Evolutionary conservation across 2,329 filamentous ascomycete species (phyloP).

Genomic region (Colletotrichum graminicola): DNA sequence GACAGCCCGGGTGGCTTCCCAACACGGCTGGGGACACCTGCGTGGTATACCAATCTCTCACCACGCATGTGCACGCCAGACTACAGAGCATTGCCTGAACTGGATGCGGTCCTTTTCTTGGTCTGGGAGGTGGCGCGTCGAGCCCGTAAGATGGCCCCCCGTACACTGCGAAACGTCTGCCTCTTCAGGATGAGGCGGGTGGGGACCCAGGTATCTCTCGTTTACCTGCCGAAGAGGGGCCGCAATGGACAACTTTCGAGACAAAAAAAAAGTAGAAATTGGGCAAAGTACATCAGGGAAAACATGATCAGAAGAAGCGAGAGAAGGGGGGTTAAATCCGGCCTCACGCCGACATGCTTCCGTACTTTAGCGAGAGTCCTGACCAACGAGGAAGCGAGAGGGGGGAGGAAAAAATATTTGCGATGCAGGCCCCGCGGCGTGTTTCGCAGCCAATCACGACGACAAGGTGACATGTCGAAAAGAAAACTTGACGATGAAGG

Average conservation of each 20-base stretch:
- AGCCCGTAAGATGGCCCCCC: not conserved
- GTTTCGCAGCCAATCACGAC: not conserved
- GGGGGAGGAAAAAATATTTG: not conserved
- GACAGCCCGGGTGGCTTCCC: not conserved
- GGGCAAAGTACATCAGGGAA: not conserved
- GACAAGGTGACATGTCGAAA: not conserved
- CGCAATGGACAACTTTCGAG: not conserved
- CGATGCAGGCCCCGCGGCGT: not conserved
- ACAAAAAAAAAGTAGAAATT: not conserved
- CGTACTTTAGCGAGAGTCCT: not conserved
- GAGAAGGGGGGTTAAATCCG: not conserved
- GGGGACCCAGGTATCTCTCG: no score
- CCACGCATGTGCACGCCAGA: not conserved
- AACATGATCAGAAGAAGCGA: not conserved
- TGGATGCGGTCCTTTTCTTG: constrained; percentile 3
- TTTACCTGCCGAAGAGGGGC: not conserved
- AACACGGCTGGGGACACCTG: not conserved
- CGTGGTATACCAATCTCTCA: not conserved
- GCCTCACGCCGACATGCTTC: not conserved
- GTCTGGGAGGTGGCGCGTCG: not conserved
- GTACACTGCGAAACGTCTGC: not conserved
- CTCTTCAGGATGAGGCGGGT: not conserved
- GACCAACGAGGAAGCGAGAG: not conserved
- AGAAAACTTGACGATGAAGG: not conserved
- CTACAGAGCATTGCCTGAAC: constrained; percentile 8